Conservation (phyloP, 306 rosid species). For the Glycine tomentella region DNA sequence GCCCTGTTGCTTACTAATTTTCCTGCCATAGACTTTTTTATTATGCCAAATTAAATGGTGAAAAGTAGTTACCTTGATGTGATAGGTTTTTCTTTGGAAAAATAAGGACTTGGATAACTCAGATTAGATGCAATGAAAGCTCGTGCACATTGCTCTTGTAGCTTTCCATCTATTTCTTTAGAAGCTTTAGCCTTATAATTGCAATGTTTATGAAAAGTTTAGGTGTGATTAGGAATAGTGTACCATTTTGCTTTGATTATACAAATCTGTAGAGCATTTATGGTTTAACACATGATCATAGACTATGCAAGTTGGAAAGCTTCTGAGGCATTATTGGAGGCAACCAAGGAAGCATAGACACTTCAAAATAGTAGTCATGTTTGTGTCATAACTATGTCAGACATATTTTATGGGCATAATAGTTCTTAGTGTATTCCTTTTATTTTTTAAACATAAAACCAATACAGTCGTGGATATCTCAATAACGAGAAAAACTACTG, state of each 20-base stretch:
- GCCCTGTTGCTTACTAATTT: not conserved
- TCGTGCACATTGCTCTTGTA: conserved; percentile 6
- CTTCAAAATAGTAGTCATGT: not conserved
- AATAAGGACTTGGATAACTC: not conserved
- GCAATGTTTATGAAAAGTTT: conserved; percentile 25
- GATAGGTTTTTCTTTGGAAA: not conserved
- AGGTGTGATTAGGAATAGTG: not conserved
- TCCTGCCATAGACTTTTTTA: conserved; percentile 11
- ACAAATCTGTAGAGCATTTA: too few species aligned
- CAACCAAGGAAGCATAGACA: not conserved
- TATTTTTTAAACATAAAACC: not conserved
- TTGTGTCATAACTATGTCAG: not conserved
- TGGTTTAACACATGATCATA: conserved; percentile 19
- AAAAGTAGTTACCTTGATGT: not conserved
- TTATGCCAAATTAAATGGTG: conserved; percentile 25
- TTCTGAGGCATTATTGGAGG: not conserved
- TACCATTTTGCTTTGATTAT: not conserved
- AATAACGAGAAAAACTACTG: not conserved
- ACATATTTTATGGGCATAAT: not conserved
- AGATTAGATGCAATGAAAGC: conserved; percentile 17
- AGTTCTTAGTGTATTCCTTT: not conserved
- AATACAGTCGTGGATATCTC: not conserved
- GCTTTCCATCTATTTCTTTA: conserved; percentile 15
- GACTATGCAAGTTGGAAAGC: conserved; percentile 31
- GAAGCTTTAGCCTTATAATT: not conserved